Conservation (phyloP, 768 basidiomycete species). For the Amanita rubescens region DNA sequence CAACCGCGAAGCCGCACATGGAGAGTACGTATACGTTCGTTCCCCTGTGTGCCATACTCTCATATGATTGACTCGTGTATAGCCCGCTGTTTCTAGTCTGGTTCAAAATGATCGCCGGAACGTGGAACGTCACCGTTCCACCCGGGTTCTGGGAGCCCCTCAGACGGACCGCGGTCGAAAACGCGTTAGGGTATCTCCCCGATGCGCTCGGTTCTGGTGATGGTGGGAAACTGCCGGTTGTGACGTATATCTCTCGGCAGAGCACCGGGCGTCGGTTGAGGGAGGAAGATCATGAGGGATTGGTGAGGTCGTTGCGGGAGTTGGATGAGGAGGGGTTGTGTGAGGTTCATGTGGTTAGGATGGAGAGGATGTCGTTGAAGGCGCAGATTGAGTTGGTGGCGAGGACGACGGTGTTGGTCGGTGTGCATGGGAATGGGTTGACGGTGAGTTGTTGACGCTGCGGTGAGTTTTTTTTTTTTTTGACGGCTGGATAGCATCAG, state of each 20-base stretch:
- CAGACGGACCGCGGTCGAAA: slow-evolving; percentile 20
- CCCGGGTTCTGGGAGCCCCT: slow-evolving; percentile 29
- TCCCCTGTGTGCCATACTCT: slow-evolving; percentile 11
- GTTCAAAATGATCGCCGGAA: slow-evolving; percentile 30
- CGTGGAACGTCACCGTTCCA: slow-evolving; percentile 22
- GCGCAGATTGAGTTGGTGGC: slow-evolving; percentile 57
- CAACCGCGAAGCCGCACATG: slow-evolving; percentile 58
- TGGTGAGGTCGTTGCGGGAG: slow-evolving; percentile 39
- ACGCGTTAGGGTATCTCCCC: slow-evolving; percentile 26
- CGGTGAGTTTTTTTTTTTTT: not conserved
- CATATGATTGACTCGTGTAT: slow-evolving; percentile 1
- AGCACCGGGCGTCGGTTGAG: slow-evolving; percentile 31
- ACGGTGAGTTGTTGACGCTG: slow-evolving; percentile 28
- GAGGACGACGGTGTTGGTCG: slow-evolving; percentile 57
- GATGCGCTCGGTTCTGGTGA: slow-evolving; percentile 11
- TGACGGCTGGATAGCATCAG: slow-evolving; percentile 29
- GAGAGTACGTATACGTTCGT: slow-evolving; percentile 21
- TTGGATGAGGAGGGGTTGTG: slow-evolving; percentile 46
- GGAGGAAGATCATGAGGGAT: slow-evolving; percentile 38
- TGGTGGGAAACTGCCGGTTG: slow-evolving; percentile 17
- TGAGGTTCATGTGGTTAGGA: slow-evolving; percentile 32
- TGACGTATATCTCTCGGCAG: slow-evolving; percentile 61
- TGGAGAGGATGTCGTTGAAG: slow-evolving; percentile 42
- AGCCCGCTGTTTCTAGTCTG: slow-evolving; percentile 23
- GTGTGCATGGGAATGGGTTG: slow-evolving; percentile 66